Conservation (phyloP, 2,329 filamentous ascomycete genomes). For the Apiospora pterosperma region DNA sequence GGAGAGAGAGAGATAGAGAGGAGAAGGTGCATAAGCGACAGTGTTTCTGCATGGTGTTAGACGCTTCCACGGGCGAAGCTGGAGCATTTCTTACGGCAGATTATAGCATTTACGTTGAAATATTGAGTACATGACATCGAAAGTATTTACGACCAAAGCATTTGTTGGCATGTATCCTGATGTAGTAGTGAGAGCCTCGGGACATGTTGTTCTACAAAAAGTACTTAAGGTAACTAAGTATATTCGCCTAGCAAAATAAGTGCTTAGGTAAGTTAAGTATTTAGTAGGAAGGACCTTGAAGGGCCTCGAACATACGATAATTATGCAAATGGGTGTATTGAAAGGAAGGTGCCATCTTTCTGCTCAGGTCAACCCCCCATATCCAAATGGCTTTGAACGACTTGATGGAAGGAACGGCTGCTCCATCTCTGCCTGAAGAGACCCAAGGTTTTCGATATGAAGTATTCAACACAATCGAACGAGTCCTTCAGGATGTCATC, state of each 20-base stretch:
- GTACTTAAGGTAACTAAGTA: no score
- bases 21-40: no score
- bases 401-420: not conserved
- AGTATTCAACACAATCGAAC: not conserved
- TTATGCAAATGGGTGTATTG: not conserved
- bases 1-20: not conserved
- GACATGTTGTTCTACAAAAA: not conserved
- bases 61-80: not conserved
- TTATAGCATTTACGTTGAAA: not conserved
- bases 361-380: not conserved
- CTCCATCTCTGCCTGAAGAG: no score
- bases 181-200: not conserved
- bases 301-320: not conserved
- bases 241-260: no score
- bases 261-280: no score
- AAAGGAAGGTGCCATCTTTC: not conserved
- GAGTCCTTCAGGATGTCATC: not conserved
- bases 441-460: not conserved
- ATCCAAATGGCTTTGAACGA: not conserved
- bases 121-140: not conserved
- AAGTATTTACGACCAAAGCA: not conserved
- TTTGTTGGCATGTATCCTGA: not conserved
- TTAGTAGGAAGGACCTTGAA: not conserved
- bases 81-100: not conserved
- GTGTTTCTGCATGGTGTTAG: not conserved